Base-by-base conservation (phyloP, 495 filamentous ascomycete genomes). In the Apodospora peruviana region DNA sequence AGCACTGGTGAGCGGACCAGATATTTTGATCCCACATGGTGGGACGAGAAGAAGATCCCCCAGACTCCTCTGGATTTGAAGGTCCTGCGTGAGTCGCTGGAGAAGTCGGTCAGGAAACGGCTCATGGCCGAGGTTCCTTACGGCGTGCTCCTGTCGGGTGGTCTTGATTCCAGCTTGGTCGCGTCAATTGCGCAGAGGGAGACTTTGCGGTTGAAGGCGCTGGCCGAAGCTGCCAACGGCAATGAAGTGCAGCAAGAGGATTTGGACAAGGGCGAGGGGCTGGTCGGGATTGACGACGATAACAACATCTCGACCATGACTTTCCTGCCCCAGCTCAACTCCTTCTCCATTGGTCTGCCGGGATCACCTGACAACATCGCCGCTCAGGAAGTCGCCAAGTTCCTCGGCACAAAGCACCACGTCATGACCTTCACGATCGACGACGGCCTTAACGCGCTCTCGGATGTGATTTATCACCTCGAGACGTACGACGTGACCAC, bases 81-180 rank as follows among this genome's bases (percentile, higher is more conserved):
- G 71, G 47, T 76, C 12, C 73, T 98, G 50, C 82, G 93, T 42
- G 79, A 82, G 54, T 84, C 86, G 0, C 75, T 98, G 35, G 93
- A 96, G 77, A 84, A 81, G 67, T 85, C 93, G 22, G 94, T 98
- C 39, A 82, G 93, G 59, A 98, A 98, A 74, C 82, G 93, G 49
- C 74, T 98, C 60, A 98, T 98, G 93, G 93, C 93, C 17, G 93
- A 98, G 70, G 93, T 98, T 40, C 93, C 93, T 16, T 98, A 96
- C 65, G 93, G 93, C 68, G 93, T 98, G 14, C 73, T 98, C 40
- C 77, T 98, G 17, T 97, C 94, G 23, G 93, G 93, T 59, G 93
- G 93, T 59, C 78, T 98, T 40, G 93, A 98, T 72, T 97, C 94
- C 23, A 93, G 87, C 62, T 72, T 98, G 67, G 90, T 96, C 27